Conservation (phyloP, 1,284 basidiomycete genomes). For the Sanghuangporus sanghuang region DNA sequence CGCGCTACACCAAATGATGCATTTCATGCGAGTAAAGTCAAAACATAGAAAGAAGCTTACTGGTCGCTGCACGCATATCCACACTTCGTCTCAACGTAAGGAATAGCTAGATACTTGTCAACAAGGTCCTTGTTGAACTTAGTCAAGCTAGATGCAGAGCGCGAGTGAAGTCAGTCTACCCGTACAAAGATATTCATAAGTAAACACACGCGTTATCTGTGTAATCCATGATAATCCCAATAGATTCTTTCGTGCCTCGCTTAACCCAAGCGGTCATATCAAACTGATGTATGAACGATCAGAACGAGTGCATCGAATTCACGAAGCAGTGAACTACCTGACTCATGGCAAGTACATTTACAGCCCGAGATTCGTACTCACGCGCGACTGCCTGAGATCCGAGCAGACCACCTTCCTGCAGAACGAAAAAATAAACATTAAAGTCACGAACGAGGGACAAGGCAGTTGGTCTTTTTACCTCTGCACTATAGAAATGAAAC, state of each 20-base stretch:
- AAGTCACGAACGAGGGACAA: not conserved
- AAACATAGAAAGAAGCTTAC: slow-evolving; percentile 34
- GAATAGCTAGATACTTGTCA: slow-evolving; percentile 73
- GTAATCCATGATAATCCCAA: slow-evolving; percentile 90
- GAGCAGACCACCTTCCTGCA: slow-evolving; percentile 87
- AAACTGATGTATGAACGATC: slow-evolving; percentile 44
- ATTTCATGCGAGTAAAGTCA: slow-evolving; percentile 5
- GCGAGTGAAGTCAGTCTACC: slow-evolving; percentile 10
- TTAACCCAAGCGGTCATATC: slow-evolving; percentile 99
- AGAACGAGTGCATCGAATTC: slow-evolving; percentile 15
- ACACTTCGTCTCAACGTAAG: slow-evolving; percentile 77
- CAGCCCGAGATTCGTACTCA: slow-evolving; percentile 59
- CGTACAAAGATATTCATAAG: not conserved
- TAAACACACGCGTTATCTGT: slow-evolving; percentile 57
- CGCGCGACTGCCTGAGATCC: slow-evolving; percentile 90
- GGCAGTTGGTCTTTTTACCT: slow-evolving; percentile 39
- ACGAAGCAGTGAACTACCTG: slow-evolving; percentile 45
- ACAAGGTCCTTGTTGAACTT: slow-evolving; percentile 75
- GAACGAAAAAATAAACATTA: not conserved
- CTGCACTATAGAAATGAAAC: slow-evolving; percentile 96
- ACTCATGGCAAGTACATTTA: slow-evolving; percentile 84
- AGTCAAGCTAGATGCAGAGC: slow-evolving; percentile 51
- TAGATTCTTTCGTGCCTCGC: slow-evolving; percentile 78
- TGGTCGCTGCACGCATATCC: slow-evolving; percentile 96
- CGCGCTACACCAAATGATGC: slow-evolving; percentile 43